Conservation (phyloP, 495 filamentous ascomycete species). For the Filosporella fistucella region DNA sequence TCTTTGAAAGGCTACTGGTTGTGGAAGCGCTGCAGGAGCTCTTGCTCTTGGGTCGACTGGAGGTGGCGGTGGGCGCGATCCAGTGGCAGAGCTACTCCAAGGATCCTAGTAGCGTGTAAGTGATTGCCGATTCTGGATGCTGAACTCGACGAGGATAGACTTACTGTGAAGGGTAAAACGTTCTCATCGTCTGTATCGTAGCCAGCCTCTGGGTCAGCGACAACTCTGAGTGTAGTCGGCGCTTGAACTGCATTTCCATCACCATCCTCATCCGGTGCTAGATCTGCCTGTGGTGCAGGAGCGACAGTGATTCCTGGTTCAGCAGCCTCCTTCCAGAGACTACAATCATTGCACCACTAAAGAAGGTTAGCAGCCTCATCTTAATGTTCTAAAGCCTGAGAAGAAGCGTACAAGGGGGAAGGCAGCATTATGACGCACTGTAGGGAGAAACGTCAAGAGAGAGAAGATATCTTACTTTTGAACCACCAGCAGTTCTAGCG, state of each 20-base stretch:
- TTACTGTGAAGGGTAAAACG: neutral
- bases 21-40: too few species aligned
- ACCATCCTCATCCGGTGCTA: slow-evolving; percentile 1
- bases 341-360: slow-evolving; percentile 54
- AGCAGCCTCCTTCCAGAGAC: slow-evolving; percentile 30
- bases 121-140: too few species aligned
- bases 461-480: slow-evolving; percentile 36
- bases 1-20: too few species aligned
- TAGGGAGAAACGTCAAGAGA: slow-evolving; percentile 8
- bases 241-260: too few species aligned
- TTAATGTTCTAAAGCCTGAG: too few species aligned
- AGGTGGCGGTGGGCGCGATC: too few species aligned
- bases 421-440: slow-evolving; percentile 1
- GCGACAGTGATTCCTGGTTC: slow-evolving; percentile 18
- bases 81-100: too few species aligned
- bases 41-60: too few species aligned
- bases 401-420: too few species aligned
- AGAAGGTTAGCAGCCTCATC: slow-evolving; percentile 10
- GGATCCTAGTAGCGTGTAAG: too few species aligned
- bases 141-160: too few species aligned
- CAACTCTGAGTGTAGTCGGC: too few species aligned
- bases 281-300: slow-evolving; percentile 7
- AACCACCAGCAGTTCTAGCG: slow-evolving; percentile 42
- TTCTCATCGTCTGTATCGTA: neutral
- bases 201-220: neutral